Evolutionary conservation across 192 early-diverging fungal species (phyloP).

Genomic region (Glomus cerebriforme): DNA sequence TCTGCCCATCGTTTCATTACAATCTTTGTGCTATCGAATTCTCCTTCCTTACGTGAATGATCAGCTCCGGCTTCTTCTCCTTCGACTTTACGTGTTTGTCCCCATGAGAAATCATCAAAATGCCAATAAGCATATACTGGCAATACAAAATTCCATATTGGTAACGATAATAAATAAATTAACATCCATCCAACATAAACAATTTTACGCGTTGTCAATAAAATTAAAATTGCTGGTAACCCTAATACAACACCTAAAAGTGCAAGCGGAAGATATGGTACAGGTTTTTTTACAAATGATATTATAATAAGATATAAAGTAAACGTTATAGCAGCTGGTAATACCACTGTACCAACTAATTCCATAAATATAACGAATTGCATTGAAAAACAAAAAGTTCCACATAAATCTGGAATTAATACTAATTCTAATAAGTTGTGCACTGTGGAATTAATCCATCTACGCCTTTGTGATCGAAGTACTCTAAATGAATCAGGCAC

Average conservation of each 20-base stretch:
- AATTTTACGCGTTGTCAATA: slow-evolving; percentile 78
- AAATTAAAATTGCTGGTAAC: slow-evolving; percentile 75
- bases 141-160: slow-evolving; percentile 81
- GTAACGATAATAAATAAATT: slow-evolving; percentile 70
- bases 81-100: slow-evolving; percentile 71
- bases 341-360: slow-evolving; percentile 85
- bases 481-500: slow-evolving; percentile 88
- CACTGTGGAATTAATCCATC: slow-evolving; percentile 96
- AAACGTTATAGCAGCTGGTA: slow-evolving; percentile 90
- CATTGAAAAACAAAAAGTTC: slow-evolving; percentile 90
- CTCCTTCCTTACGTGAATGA: slow-evolving; percentile 66
- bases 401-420: slow-evolving; percentile 82
- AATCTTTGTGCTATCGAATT: slow-evolving; percentile 72
- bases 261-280: slow-evolving; percentile 63
- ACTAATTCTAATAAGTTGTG: slow-evolving; percentile 88
- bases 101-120: slow-evolving; percentile 89
- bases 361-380: slow-evolving; percentile 98
- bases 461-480: slow-evolving; percentile 76
- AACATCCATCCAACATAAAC: slow-evolving; percentile 86
- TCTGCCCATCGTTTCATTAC: slow-evolving; percentile 82
- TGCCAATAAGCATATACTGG: slow-evolving; percentile 83
- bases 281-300: slow-evolving; percentile 54
- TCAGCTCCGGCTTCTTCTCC: slow-evolving; percentile 57
- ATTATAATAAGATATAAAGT: slow-evolving; percentile 81
- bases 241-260: slow-evolving; percentile 73